Evolutionary conservation across 345 rosid genomes (phyloP).

Genomic region (Linum trigynum): DNA sequence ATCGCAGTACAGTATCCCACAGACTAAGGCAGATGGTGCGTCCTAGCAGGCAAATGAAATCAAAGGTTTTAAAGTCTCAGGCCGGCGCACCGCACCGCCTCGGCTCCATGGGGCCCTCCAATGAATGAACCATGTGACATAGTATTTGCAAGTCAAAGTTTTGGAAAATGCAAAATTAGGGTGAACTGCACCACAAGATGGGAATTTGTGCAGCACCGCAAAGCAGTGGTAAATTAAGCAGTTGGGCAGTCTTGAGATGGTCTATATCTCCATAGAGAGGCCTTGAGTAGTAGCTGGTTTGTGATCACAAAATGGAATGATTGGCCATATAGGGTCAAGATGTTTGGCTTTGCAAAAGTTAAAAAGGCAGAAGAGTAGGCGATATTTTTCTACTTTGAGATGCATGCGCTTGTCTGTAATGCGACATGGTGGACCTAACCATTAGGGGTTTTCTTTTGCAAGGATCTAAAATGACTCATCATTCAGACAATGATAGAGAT

Average conservation of each 20-base stretch:
- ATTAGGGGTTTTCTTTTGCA: not conserved
- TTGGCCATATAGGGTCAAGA: not conserved
- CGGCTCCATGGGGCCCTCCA: not conserved
- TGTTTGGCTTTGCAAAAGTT: constrained; percentile 8
- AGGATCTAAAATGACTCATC: not conserved
- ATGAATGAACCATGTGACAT: not conserved
- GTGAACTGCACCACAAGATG: not conserved
- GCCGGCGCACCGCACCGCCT: not conserved
- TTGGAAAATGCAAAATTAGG: not conserved
- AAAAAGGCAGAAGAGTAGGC: not conserved
- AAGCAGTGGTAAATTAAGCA: too few relatives aligned
- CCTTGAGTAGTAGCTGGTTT: too few relatives aligned
- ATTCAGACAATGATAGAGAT: not conserved
- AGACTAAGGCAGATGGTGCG: not conserved
- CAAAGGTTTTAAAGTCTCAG: not conserved
- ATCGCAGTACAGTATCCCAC: not conserved
- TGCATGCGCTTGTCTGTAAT: constrained; percentile 9
- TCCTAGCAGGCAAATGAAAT: not conserved
- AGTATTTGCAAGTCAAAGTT: not conserved
- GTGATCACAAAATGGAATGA: too few relatives aligned
- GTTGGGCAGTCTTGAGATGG: too few relatives aligned
- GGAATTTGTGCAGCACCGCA: too few relatives aligned
- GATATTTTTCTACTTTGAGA: not conserved
- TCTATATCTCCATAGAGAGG: too few relatives aligned
- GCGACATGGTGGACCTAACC: constrained; percentile 1